Evolutionary conservation across 2,329 filamentous ascomycete genomes (phyloP).

Genomic region (Grosmannia penicillata): DNA sequence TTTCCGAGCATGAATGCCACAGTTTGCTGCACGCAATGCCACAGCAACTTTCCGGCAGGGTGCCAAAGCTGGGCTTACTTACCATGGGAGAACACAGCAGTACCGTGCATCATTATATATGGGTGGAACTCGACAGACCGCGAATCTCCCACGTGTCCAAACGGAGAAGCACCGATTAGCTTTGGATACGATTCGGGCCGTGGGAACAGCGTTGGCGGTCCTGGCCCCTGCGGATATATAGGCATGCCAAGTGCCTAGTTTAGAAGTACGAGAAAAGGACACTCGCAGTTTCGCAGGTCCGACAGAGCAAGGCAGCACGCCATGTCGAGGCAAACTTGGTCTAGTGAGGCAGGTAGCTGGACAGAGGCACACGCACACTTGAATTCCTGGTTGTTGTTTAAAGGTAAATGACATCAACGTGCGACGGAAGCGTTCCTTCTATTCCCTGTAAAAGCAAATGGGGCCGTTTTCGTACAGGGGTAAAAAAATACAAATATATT

Average conservation of each 20-base stretch:
- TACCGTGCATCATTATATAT: constrained; percentile 8
- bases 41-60: constrained; percentile 1
- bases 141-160: constrained; percentile 2
- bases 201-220: background rate
- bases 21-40: constrained; percentile 7
- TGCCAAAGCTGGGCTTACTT: constrained; percentile 9
- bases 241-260: background rate
- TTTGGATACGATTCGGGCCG: background rate
- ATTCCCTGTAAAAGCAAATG: background rate
- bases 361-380: too few relatives aligned
- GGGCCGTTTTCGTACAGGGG: background rate
- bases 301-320: background rate
- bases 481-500: background rate
- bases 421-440: background rate
- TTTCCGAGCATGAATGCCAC: background rate
- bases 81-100: constrained; percentile 7
- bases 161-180: constrained; percentile 4
- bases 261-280: too few relatives aligned
- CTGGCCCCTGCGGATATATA: background rate
- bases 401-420: too few relatives aligned
- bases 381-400: too few relatives aligned
- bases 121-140: constrained; percentile 5
- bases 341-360: too few relatives aligned
- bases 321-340: background rate
- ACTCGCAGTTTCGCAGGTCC: background rate